Evolutionary conservation across 768 basidiomycete species (phyloP).

Genomic region (Russula sp.): DNA sequence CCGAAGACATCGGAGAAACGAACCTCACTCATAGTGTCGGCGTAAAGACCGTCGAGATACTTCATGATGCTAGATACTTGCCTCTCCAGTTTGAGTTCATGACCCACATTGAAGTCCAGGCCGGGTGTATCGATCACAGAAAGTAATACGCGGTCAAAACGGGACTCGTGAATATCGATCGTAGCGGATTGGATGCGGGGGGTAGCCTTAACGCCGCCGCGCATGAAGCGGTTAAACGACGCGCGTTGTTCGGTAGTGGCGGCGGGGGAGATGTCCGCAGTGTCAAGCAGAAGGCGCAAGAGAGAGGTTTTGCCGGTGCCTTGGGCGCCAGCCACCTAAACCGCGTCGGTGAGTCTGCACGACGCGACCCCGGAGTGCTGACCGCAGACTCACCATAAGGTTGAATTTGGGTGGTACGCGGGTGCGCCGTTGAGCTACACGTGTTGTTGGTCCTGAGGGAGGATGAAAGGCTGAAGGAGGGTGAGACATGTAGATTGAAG

Average conservation of each 20-base stretch:
- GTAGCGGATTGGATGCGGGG: constrained; percentile 57
- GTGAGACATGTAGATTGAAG: constrained; percentile 59
- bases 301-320: constrained; percentile 84
- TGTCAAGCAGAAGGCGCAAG: constrained; percentile 72
- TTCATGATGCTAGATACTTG: constrained; percentile 69
- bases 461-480: constrained; percentile 55
- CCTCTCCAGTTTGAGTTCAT: constrained; percentile 70
- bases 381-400: constrained; percentile 53
- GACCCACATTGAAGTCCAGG: constrained; percentile 64
- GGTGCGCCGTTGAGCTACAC: constrained; percentile 56
- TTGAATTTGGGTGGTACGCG: constrained; percentile 75
- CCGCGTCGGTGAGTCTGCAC: background rate
- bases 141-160: constrained; percentile 69
- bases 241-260: constrained; percentile 70
- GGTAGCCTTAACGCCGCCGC: constrained; percentile 52
- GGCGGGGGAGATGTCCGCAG: constrained; percentile 71
- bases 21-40: constrained; percentile 84
- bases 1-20: constrained; percentile 22
- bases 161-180: constrained; percentile 78
- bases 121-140: constrained; percentile 85
- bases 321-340: constrained; percentile 69
- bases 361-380: background rate
- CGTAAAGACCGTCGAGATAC: constrained; percentile 74
- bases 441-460: constrained; percentile 31
- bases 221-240: constrained; percentile 58